Evolutionary conservation across 2,329 filamentous ascomycete species (phyloP).

Genomic region (Mariannaea sp.): DNA sequence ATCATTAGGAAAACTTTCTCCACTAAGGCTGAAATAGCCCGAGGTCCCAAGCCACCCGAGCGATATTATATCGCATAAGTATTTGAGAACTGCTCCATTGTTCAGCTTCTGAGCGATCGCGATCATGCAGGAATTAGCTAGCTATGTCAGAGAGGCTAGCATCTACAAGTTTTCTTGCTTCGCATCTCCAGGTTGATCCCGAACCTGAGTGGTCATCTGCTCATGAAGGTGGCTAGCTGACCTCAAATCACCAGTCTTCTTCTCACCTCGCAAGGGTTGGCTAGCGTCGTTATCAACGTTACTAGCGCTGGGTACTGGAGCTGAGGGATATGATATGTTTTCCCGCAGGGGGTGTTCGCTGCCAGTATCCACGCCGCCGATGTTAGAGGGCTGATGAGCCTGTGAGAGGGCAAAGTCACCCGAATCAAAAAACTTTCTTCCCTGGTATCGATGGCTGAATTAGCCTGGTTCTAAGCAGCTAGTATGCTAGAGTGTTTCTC

Average conservation of each 20-base stretch:
- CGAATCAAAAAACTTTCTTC: conserved; percentile 29
- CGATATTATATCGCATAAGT: too few species aligned
- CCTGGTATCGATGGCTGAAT: background rate
- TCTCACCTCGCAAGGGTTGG: background rate
- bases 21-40: too few species aligned
- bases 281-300: conserved; percentile 13
- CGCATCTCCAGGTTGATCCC: background rate
- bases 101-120: too few species aligned
- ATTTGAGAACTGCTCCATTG: too few species aligned
- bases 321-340: conserved; percentile 20
- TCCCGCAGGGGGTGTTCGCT: conserved; percentile 23
- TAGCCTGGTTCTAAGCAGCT: background rate
- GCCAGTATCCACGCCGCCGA: conserved; percentile 24
- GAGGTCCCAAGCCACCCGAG: too few species aligned
- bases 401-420: conserved; percentile 30
- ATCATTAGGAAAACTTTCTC: too few species aligned
- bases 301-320: conserved; percentile 24
- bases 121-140: too few species aligned
- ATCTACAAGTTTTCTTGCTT: too few species aligned
- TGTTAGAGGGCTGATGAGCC: conserved; percentile 24
- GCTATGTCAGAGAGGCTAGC: too few species aligned
- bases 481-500: background rate
- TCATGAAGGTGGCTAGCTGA: conserved; percentile 7
- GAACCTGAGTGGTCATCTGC: conserved; percentile 4
- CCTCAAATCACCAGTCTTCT: background rate